phyloP scores from a whole-genome alignment of 164 flowering plant species.

The Dillenia suffruticosa region DNA sequence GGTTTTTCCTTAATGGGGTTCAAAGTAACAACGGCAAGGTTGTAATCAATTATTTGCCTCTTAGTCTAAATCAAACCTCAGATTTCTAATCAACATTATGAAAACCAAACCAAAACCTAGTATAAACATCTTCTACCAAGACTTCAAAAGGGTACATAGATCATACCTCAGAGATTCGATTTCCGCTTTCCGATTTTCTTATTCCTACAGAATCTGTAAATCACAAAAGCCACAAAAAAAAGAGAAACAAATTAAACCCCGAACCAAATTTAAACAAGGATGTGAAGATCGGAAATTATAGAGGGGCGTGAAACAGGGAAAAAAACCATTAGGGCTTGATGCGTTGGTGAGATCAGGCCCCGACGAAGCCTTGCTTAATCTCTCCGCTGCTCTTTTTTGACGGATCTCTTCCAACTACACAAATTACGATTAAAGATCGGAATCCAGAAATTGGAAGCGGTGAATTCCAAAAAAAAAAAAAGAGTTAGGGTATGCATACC shows the following conservation, averaged over 20 bases:
- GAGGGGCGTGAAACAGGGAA: neutral
- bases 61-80: too few relatives aligned
- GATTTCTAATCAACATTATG: too few relatives aligned
- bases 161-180: slow-evolving; percentile 63
- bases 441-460: neutral
- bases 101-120: too few relatives aligned
- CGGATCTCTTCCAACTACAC: slow-evolving; percentile 88
- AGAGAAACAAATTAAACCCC: neutral
- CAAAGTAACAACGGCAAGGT: too few relatives aligned
- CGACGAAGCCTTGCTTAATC: slow-evolving; percentile 58
- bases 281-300: neutral
- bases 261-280: neutral
- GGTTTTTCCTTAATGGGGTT: too few relatives aligned
- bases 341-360: slow-evolving; percentile 60
- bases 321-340: slow-evolving; percentile 36
- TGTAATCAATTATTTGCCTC: too few relatives aligned
- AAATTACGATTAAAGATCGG: neutral
- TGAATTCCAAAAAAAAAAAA: neutral
- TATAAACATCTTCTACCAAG: too few relatives aligned
- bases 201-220: slow-evolving; percentile 38
- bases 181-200: slow-evolving; percentile 57
- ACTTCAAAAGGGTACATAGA: neutral
- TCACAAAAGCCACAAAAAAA: neutral
- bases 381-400: slow-evolving; percentile 84
- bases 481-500: slow-evolving; percentile 28